Base-by-base conservation (phyloP, 1,284 basidiomycete species). In the Amylostereum areolatum region DNA sequence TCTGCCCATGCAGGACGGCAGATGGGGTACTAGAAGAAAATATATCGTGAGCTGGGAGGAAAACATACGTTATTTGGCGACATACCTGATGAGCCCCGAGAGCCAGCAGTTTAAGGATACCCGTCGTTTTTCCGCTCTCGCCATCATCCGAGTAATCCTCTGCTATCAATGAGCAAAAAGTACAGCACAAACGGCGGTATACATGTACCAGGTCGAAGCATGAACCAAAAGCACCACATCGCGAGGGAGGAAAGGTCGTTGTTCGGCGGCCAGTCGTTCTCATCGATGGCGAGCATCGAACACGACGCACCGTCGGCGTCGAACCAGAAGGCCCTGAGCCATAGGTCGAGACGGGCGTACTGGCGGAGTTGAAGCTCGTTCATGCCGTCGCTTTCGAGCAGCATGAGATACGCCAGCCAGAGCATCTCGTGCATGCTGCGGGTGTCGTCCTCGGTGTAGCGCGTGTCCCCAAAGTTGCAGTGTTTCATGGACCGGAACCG, bases 31-130 rank as follows among this genome's bases (percentile, higher is more conserved):
- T 88, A 62, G 28, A 41, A 43, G 44, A 45, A 10, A 28, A 45
- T 11, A 43, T 36, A 52, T 30, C 36, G 46, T 48, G 31, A 43
- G 30, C 10, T 27, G 40, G 33, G 46, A 32, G 33, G 24, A 39
- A 37, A 39, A 50, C 49, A 48, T 47, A 49, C 24, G 44, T 43
- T 29, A 12, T 47, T 48, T 31, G 29, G 33, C 18, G 6, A 66
- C 75, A 45, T 52, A 86, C 85, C 57, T 73, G 72, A 56, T 85
- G 83, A 30, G 85, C 86, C 24, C 79, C 82, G 24, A 88, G 62
- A 0, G 85, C 81, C 52, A 80, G 74, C 9, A 80, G 58, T 56
- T 85, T 84, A 47, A 86, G 57, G 35, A 82, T 68, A 41, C 70
- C 18, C 18, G 18, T 18, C 18, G 18, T 18, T 18, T 18, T 18